Conservation (phyloP, 2,329 filamentous ascomycete genomes). For the Rachicladosporium sp. region DNA sequence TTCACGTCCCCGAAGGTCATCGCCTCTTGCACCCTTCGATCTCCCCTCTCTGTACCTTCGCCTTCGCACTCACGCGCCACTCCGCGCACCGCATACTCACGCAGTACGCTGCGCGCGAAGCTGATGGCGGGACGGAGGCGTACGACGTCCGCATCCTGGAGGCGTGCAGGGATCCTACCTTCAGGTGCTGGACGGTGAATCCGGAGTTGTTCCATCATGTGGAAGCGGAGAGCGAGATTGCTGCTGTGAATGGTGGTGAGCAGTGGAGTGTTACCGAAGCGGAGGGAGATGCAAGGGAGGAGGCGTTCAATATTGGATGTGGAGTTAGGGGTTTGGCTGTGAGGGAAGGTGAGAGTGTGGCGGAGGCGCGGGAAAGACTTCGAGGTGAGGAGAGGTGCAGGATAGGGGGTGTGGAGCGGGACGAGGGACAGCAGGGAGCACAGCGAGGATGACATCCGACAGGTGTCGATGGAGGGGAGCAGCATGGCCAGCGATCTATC, state of each 20-base stretch:
- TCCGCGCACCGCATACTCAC: conserved; percentile 22
- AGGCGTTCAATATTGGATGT: conserved; percentile 23
- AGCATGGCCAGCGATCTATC: no score
- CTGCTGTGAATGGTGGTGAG: conserved; percentile 15
- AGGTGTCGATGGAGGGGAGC: no score
- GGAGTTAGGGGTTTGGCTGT: conserved; percentile 23
- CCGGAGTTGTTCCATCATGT: conserved; percentile 31
- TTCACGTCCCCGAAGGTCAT: conserved; percentile 25
- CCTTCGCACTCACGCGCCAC: conserved; percentile 30
- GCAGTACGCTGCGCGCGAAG: conserved; percentile 24
- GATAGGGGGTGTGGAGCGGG: no score
- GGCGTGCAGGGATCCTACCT: conserved; percentile 25
- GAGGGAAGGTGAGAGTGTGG: no score
- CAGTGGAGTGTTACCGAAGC: conserved; percentile 2
- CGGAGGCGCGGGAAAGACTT: conserved; percentile 13
- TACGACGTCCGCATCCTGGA: conserved; percentile 30
- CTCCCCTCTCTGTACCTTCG: conserved; percentile 34
- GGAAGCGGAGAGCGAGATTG: conserved; percentile 25
- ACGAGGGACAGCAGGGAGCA: no score
- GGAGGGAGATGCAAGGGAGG: conserved; percentile 1
- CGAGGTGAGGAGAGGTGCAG: conserved; percentile 9
- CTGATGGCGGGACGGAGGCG: conserved; percentile 20
- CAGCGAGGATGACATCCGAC: no score
- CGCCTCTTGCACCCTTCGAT: conserved; percentile 30
- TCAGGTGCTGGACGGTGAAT: conserved; percentile 25